Conservation (phyloP, 805 yeast genomes). For the Barnettozyma salicaria region DNA sequence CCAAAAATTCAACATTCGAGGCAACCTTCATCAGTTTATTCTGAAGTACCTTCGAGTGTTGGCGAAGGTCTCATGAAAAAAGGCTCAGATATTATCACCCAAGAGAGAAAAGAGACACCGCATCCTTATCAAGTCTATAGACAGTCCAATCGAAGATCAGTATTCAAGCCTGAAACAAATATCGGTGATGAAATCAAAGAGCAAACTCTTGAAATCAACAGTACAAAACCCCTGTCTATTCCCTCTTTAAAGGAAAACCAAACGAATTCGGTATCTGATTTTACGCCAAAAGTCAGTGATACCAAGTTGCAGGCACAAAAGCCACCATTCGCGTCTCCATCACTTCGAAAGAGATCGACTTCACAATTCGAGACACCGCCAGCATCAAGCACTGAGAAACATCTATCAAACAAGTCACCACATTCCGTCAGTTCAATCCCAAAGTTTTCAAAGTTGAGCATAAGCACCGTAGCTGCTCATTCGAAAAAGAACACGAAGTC, state of each 20-base stretch:
- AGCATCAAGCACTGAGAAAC: conserved; percentile 9
- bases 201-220: conserved; percentile 1
- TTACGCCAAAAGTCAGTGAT: too few species aligned
- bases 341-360: conserved; percentile 3
- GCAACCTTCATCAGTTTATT: conserved; percentile 5
- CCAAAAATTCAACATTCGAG: not conserved
- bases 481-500: conserved; percentile 13
- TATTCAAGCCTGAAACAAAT: not conserved
- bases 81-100: too few species aligned
- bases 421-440: conserved; percentile 7
- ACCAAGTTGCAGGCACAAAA: too few species aligned
- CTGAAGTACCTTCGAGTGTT: too few species aligned
- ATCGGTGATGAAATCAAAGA: not conserved
- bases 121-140: conserved; percentile 19
- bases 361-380: conserved; percentile 17
- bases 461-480: conserved; percentile 3
- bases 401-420: conserved; percentile 7
- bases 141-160: not conserved
- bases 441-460: conserved; percentile 11
- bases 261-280: too few species aligned
- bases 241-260: too few species aligned
- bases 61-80: too few species aligned
- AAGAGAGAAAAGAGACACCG: not conserved
- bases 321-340: too few species aligned
- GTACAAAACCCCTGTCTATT: not conserved